Evolutionary conservation across 2,329 filamentous ascomycete genomes (phyloP).

Genomic region (Aurifilum marmelostoma): DNA sequence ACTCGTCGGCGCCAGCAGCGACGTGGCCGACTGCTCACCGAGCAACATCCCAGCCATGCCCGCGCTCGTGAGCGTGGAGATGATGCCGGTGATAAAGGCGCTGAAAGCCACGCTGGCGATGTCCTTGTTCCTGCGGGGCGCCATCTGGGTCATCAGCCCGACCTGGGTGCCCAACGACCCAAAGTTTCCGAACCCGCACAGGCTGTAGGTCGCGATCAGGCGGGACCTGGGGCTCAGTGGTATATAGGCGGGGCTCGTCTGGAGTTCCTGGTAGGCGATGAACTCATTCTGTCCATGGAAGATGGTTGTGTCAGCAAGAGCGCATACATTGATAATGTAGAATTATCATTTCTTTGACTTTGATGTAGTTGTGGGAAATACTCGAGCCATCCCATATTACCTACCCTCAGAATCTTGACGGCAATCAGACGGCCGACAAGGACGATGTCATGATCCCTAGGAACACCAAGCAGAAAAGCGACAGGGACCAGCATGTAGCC

Average conservation of each 20-base stretch:
- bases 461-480: constrained; percentile 80
- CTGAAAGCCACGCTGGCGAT: constrained; percentile 76
- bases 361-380: no score
- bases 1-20: not conserved
- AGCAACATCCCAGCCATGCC: constrained; percentile 77
- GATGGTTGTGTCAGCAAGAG: not conserved
- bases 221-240: constrained; percentile 69
- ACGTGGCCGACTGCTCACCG: constrained; percentile 44
- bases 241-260: constrained; percentile 54
- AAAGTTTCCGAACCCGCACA: constrained; percentile 85
- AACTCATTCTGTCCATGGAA: constrained; percentile 69
- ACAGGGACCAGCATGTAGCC: constrained; percentile 79
- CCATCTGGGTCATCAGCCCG: constrained; percentile 81
- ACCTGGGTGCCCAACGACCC: constrained; percentile 88
- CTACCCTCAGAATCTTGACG: constrained; percentile 71
- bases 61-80: constrained; percentile 79
- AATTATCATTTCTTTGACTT: no score
- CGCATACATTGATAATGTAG: no score
- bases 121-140: constrained; percentile 73
- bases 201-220: constrained; percentile 83
- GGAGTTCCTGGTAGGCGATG: constrained; percentile 66
- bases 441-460: constrained; percentile 63
- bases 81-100: constrained; percentile 75
- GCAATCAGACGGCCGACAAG: constrained; percentile 77
- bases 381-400: no score